phyloP scores from a whole-genome alignment of 352 stramenopile genomes.

The Globisporangium uncinulatum region DNA sequence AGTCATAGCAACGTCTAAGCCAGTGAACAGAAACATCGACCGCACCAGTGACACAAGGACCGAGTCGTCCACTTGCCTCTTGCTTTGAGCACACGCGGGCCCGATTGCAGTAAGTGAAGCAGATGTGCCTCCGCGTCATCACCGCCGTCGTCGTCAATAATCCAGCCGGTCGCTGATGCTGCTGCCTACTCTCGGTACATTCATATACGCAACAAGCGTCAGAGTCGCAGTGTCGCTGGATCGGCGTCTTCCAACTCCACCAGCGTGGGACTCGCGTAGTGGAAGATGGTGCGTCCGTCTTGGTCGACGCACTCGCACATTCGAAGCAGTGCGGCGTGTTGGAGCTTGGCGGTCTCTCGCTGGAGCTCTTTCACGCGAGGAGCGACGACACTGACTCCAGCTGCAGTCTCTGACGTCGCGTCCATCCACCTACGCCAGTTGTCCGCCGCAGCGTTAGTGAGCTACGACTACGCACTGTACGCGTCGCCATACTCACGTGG shows the following conservation, averaged over 20 bases:
- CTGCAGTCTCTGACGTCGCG: constrained; percentile 5
- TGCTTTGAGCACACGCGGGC: constrained; percentile 17
- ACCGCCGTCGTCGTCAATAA: constrained; percentile 9
- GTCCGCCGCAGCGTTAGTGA: background rate
- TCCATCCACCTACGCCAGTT: constrained; percentile 12
- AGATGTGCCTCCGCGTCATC: constrained; percentile 19
- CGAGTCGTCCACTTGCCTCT: constrained; percentile 14
- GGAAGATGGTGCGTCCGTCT: constrained; percentile 37
- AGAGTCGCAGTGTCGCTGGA: background rate
- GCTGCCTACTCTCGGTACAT: constrained; percentile 9
- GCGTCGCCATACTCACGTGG: background rate
- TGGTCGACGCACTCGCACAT: constrained; percentile 30
- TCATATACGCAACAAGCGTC: background rate
- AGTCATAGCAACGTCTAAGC: background rate
- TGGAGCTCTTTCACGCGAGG: constrained; percentile 42
- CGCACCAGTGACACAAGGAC: background rate
- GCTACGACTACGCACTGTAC: background rate
- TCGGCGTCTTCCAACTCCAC: too few relatives aligned
- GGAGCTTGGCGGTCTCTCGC: constrained; percentile 11
- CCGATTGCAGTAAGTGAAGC: constrained; percentile 20
- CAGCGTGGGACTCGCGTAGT: constrained; percentile 38
- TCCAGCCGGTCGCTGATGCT: constrained; percentile 7
- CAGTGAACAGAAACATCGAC: background rate
- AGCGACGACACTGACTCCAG: constrained; percentile 17
- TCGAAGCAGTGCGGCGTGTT: constrained; percentile 23